Conservation (phyloP, 1,139 yeast genomes). For the Magnusiomyces starmeri region DNA sequence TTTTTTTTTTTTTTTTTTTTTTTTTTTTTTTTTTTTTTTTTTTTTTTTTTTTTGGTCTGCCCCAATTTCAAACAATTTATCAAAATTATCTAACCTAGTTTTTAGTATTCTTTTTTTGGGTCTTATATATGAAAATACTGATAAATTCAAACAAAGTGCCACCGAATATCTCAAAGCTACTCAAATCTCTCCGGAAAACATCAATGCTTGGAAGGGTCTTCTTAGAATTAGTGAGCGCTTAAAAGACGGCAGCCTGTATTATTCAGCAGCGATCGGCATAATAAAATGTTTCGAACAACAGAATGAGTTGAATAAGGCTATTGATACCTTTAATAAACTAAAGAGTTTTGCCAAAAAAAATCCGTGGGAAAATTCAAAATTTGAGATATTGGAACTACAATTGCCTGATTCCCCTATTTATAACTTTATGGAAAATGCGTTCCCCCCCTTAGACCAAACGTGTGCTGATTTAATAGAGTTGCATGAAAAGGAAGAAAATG, state of each 20-base stretch:
- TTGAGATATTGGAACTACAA: constrained; percentile 45
- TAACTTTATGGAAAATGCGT: constrained; percentile 45
- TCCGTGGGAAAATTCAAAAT: constrained; percentile 34
- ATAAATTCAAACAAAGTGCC: constrained; percentile 41
- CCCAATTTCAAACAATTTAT: too few relatives aligned
- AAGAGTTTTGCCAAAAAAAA: constrained; percentile 26
- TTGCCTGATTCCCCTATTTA: constrained; percentile 61
- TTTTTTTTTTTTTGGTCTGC: too few relatives aligned
- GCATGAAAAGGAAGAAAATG: constrained; percentile 39
- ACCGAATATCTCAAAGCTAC: constrained; percentile 51
- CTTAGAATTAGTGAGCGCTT: constrained; percentile 46
- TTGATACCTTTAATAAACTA: constrained; percentile 17
- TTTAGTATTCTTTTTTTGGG: constrained; percentile 39
- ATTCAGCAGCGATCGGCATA: constrained; percentile 32
- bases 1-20: background rate
- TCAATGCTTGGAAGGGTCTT: constrained; percentile 80
- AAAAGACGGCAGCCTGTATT: constrained; percentile 36
- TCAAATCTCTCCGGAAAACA: constrained; percentile 44
- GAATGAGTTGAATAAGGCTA: constrained; percentile 26
- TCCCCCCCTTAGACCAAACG: constrained; percentile 48
- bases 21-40: background rate
- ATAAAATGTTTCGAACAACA: constrained; percentile 23
- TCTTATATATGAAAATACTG: constrained; percentile 45
- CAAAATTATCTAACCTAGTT: too few relatives aligned
- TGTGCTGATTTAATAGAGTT: constrained; percentile 46